Percentiles rank a stretch among this genome's conserved stretches.
Evolutionary conservation across 805 yeast species (phyloP).

Genomic region (Komagataella mondaviorum): DNA sequence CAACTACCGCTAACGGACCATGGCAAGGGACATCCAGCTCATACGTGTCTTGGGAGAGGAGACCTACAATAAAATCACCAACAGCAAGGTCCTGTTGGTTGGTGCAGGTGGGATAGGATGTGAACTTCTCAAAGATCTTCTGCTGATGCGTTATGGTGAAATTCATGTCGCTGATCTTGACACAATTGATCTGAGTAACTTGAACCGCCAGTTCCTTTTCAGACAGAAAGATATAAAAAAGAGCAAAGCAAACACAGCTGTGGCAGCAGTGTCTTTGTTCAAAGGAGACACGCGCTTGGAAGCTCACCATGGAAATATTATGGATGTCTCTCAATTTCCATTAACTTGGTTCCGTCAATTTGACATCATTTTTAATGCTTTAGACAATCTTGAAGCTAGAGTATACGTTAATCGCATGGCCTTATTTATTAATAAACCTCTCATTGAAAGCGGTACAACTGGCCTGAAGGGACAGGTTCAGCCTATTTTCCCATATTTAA

Average conservation of each 20-base stretch:
- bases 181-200: conserved; percentile 83
- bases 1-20: not conserved
- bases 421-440: conserved; percentile 55
- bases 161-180: conserved; percentile 91
- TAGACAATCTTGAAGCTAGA: conserved; percentile 89
- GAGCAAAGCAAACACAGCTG: conserved; percentile 78
- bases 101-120: conserved; percentile 98
- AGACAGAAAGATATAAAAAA: conserved; percentile 82
- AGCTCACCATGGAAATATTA: conserved; percentile 81
- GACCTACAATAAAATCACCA: conserved; percentile 15
- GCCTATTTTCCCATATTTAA: conserved; percentile 67
- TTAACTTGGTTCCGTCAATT: conserved; percentile 69
- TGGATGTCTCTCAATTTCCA: conserved; percentile 61
- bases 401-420: conserved; percentile 79
- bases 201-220: conserved; percentile 88
- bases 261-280: conserved; percentile 66
- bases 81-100: conserved; percentile 57
- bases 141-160: conserved; percentile 71
- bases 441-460: conserved; percentile 91
- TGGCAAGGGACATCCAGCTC: conserved; percentile 24
- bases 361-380: conserved; percentile 74
- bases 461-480: conserved; percentile 93
- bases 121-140: conserved; percentile 71
- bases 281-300: conserved; percentile 49
- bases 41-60: conserved; percentile 29